Conservation (phyloP, 176 grass and related monocot species). For the Eremochloa ophiuroides region DNA sequence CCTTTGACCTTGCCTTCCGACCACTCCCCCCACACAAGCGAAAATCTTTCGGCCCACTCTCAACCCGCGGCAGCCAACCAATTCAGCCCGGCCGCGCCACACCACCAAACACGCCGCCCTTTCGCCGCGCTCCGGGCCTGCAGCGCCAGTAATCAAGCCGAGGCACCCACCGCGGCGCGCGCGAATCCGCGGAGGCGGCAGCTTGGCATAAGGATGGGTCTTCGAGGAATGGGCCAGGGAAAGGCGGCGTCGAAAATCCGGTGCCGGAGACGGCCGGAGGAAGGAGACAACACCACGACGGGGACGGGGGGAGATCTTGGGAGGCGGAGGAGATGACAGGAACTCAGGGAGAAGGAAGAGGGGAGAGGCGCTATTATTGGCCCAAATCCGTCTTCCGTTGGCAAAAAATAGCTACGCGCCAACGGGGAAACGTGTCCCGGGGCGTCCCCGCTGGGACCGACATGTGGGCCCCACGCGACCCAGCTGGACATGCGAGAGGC, state of each 20-base stretch:
- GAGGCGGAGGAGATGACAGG: constrained; percentile 12
- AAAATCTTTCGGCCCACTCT: background rate
- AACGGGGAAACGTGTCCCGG: background rate
- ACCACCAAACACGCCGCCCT: constrained; percentile 14
- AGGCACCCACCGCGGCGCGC: background rate
- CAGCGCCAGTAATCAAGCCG: background rate
- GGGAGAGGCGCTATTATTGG: constrained; percentile 28
- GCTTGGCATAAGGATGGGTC: background rate
- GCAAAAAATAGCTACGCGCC: constrained; percentile 41
- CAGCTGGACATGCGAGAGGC: background rate
- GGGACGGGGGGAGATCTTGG: constrained; percentile 30
- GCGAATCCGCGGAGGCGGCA: background rate
- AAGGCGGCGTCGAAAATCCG: background rate
- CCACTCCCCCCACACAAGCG: too few relatives aligned
- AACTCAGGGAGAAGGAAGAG: constrained; percentile 3
- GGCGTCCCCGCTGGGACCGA: constrained; percentile 1
- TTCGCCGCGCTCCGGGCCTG: background rate
- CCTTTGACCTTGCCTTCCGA: background rate
- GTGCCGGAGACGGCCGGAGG: background rate
- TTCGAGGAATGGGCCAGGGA: background rate
- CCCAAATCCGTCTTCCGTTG: constrained; percentile 3
- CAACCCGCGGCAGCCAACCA: background rate
- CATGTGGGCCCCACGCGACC: constrained; percentile 6
- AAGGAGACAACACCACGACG: background rate
- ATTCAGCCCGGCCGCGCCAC: background rate